These are phyloP conservation scores for Lactarius sp. DNA, from an alignment of 768 basidiomycete species.

Conservation along the genomic window DNA sequence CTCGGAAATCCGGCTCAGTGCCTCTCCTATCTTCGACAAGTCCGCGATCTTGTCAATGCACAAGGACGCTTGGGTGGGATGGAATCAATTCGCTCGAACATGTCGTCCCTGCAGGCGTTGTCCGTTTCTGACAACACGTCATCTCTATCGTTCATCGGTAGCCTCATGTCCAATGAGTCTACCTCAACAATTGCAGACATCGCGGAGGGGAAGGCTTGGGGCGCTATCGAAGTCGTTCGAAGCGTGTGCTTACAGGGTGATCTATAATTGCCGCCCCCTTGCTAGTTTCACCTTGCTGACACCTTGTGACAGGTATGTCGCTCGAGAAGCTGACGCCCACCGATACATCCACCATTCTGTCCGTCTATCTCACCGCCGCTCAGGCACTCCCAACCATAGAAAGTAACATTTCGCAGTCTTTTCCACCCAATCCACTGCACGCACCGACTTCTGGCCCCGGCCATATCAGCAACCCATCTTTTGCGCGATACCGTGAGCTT, in stretches of 20 bases:
- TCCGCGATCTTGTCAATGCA: conserved; percentile 51
- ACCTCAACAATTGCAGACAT: conserved; percentile 48
- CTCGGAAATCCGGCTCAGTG: conserved; percentile 62
- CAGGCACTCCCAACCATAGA: conserved; percentile 50
- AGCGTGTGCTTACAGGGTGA: conserved; percentile 76
- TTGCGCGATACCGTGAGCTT: conserved; percentile 69
- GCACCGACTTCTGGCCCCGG: conserved; percentile 31
- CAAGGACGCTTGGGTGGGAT: conserved; percentile 47
- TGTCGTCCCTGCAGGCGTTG: conserved; percentile 37
- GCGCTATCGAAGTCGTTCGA: conserved; percentile 65
- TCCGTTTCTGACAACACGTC: conserved; percentile 37
- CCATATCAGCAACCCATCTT: conserved; percentile 48
- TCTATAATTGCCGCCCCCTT: conserved; percentile 20
- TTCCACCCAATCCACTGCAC: conserved; percentile 31
- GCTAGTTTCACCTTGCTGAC: conserved; percentile 2
- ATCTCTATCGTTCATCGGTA: conserved; percentile 43
- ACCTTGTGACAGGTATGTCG: conserved; percentile 58
- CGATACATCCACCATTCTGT: conserved; percentile 48
- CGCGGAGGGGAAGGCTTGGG: conserved; percentile 67
- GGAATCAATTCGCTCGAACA: conserved; percentile 40
- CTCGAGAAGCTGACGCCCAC: conserved; percentile 54
- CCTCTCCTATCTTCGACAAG: conserved; percentile 50
- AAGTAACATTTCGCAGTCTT: conserved; percentile 38
- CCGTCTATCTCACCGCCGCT: conserved; percentile 49
- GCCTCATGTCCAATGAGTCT: conserved; percentile 41